These are phyloP conservation scores for Nicotiana noctiflora DNA, from an alignment of 257 asterid species.

Conservation along the genomic window DNA sequence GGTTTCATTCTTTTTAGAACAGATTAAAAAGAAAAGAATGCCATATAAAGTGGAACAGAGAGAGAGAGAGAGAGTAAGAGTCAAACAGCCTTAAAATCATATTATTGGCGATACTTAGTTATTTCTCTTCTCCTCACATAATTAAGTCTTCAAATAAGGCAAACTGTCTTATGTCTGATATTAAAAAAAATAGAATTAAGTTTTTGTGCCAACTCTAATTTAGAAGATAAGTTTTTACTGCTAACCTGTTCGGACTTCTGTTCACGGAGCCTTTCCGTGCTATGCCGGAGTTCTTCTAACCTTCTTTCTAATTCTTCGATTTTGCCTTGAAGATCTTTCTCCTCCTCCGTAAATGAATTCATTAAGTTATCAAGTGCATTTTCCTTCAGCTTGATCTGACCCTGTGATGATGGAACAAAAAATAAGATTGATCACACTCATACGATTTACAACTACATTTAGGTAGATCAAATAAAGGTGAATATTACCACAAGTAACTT, in stretches of 20 bases:
- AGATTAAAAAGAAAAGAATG: too few species aligned
- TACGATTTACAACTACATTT: neutral
- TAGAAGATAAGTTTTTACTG: neutral
- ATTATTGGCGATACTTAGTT: neutral
- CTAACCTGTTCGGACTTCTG: conserved; percentile 45
- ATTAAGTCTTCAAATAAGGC: neutral
- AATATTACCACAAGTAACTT: conserved; percentile 72
- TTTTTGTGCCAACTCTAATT: neutral
- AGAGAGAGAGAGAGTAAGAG: neutral
- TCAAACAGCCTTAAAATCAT: neutral
- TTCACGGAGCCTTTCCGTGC: conserved; percentile 24
- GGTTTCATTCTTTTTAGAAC: too few species aligned
- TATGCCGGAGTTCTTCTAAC: conserved; percentile 40
- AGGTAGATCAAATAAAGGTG: neutral
- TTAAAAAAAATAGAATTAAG: neutral
- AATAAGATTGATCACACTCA: neutral
- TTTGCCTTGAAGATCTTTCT: conserved; percentile 55
- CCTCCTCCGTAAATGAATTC: conserved; percentile 56
- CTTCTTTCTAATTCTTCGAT: conserved; percentile 59
- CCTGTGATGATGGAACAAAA: conserved; percentile 25
- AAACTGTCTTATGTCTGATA: neutral
- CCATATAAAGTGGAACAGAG: too few species aligned
- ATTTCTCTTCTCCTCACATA: neutral
- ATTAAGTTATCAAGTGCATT: conserved; percentile 51
- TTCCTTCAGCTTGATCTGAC: conserved; percentile 61